Evolutionary conservation across 208 protist genomes (phyloP).

Genomic region (Acanthamoeba divionensis): DNA sequence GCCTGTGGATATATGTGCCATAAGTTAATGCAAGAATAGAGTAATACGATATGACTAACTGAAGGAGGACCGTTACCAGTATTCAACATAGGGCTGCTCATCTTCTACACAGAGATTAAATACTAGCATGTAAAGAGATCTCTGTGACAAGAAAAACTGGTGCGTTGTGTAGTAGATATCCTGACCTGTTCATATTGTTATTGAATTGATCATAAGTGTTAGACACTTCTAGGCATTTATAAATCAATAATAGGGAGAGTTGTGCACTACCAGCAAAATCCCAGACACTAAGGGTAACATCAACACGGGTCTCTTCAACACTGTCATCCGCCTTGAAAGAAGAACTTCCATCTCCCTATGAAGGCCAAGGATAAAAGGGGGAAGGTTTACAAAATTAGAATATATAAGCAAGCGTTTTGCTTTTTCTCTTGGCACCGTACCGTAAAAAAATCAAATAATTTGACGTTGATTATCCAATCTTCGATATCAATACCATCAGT

Average conservation of each 20-base stretch:
- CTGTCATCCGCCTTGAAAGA: too few relatives aligned
- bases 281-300: neutral
- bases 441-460: neutral
- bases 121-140: neutral
- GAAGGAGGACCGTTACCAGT: neutral
- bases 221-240: neutral
- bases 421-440: neutral
- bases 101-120: neutral
- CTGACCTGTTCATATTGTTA: neutral
- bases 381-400: neutral
- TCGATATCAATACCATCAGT: constrained; percentile 53
- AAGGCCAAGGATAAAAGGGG: neutral
- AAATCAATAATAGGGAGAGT: neutral
- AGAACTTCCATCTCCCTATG: neutral
- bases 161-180: constrained; percentile 52
- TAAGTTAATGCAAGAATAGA: neutral
- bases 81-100: constrained; percentile 6
- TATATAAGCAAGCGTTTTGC: constrained; percentile 4
- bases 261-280: constrained; percentile 46
- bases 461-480: neutral
- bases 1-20: neutral
- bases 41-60: neutral
- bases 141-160: constrained; percentile 19
- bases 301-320: too few relatives aligned
- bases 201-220: neutral